These are phyloP conservation scores for Neopestalotiopsis sp. DNA, from an alignment of 2,329 filamentous ascomycete species.

Conservation along the genomic window DNA sequence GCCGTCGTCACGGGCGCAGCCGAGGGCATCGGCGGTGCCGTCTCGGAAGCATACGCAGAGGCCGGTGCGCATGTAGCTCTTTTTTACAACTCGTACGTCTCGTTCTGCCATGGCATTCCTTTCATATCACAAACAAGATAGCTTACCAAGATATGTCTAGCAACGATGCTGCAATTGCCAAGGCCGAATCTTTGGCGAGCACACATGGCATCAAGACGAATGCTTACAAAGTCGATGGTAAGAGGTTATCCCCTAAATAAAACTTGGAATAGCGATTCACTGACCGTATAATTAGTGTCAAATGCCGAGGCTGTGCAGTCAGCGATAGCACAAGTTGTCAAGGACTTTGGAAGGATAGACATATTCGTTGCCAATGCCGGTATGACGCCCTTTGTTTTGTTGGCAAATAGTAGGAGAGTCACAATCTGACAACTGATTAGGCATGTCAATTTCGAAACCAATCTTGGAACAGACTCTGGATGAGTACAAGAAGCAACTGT, in stretches of 20 bases:
- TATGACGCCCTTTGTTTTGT: constrained; percentile 28
- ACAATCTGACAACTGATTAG: constrained; percentile 17
- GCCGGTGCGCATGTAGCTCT: constrained; percentile 46
- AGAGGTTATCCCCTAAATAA: background rate
- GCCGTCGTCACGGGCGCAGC: constrained; percentile 50
- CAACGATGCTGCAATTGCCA: constrained; percentile 41
- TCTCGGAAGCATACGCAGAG: constrained; percentile 51
- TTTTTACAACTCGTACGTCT: constrained; percentile 38
- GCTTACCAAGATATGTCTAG: constrained; percentile 23
- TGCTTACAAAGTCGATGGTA: constrained; percentile 50
- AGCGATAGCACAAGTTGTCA: constrained; percentile 56
- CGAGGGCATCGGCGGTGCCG: constrained; percentile 49
- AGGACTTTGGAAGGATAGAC: constrained; percentile 76
- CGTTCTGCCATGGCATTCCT: background rate
- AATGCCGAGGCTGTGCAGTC: constrained; percentile 52
- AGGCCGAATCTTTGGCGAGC: constrained; percentile 37
- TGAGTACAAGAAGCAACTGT: constrained; percentile 56
- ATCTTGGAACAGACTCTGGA: constrained; percentile 58
- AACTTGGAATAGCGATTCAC: background rate
- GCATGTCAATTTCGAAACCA: constrained; percentile 58
- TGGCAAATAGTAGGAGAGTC: background rate
- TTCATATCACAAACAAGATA: background rate
- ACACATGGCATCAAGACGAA: constrained; percentile 40
- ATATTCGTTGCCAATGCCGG: constrained; percentile 82
- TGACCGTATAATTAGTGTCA: constrained; percentile 39